A percentile compares a stretch with the other conserved stretches of the same genome.
Conservation (phyloP, 2,329 filamentous ascomycete species). For the Macrophomina pseudophaseolina region DNA sequence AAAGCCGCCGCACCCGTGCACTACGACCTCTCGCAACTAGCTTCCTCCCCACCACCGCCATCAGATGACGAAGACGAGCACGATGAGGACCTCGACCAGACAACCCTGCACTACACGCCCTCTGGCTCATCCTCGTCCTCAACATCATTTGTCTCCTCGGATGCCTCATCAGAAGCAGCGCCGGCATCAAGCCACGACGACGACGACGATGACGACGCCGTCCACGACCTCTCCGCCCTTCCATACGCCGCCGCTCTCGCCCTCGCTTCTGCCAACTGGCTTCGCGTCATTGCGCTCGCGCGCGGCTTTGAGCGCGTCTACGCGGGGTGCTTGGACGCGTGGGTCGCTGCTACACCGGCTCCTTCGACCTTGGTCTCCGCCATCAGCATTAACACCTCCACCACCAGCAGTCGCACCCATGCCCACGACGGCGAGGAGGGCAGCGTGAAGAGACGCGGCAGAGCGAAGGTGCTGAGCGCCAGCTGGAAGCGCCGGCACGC, state of each 20-base stretch:
- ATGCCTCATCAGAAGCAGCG: neutral
- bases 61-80: neutral
- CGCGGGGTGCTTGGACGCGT: neutral
- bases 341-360: neutral
- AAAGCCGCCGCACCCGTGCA: too few relatives aligned
- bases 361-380: too few relatives aligned
- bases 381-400: too few relatives aligned
- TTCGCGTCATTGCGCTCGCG: neutral
- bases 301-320: neutral
- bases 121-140: neutral
- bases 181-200: neutral
- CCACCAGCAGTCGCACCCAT: too few relatives aligned
- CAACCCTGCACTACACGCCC: neutral
- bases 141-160: neutral
- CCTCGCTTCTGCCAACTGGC: neutral
- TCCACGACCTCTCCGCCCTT: neutral
- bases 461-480: neutral
- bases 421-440: neutral
- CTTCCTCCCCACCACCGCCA: neutral
- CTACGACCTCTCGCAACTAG: too few relatives aligned
- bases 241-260: neutral
- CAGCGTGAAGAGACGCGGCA: neutral
- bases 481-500: neutral
- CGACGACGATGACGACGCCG: neutral
- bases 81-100: neutral